These are phyloP conservation scores for Colletotrichum costaricense DNA, from an alignment of 2,329 filamentous ascomycete genomes.

Conservation along the genomic window DNA sequence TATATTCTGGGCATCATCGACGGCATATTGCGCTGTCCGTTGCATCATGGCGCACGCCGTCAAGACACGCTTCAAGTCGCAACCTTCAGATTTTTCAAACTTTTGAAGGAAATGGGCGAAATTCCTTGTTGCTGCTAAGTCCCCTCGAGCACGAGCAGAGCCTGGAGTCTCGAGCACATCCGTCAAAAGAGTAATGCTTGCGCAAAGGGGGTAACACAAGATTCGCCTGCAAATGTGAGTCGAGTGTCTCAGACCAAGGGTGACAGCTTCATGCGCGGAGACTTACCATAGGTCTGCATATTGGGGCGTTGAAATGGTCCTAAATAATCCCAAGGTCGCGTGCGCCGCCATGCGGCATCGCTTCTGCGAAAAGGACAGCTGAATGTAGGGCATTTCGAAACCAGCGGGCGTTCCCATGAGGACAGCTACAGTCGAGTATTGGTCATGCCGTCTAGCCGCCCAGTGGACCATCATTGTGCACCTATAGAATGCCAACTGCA, in stretches of 20 bases:
- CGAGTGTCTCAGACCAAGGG: neutral
- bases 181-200: slow-evolving; percentile 24
- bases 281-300: slow-evolving; percentile 31
- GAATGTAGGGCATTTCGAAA: slow-evolving; percentile 12
- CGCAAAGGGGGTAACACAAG: slow-evolving; percentile 31
- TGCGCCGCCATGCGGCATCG: slow-evolving; percentile 28
- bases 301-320: slow-evolving; percentile 15
- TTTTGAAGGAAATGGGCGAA: slow-evolving; percentile 32
- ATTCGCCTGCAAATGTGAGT: slow-evolving; percentile 20
- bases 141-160: slow-evolving; percentile 11
- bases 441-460: slow-evolving; percentile 18
- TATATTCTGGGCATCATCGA: slow-evolving; percentile 27
- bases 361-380: slow-evolving; percentile 25
- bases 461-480: slow-evolving; percentile 30
- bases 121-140: slow-evolving; percentile 21
- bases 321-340: slow-evolving; percentile 20
- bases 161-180: slow-evolving; percentile 33
- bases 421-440: slow-evolving; percentile 10
- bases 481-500: slow-evolving; percentile 31
- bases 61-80: slow-evolving; percentile 27
- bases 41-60: slow-evolving; percentile 30
- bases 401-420: slow-evolving; percentile 6
- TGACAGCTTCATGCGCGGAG: neutral
- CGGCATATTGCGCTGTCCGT: slow-evolving; percentile 21
- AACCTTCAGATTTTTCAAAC: slow-evolving; percentile 26